Evolutionary conservation across 2,329 filamentous ascomycete species (phyloP).

Genomic region (Coniochaeta ligniaria): DNA sequence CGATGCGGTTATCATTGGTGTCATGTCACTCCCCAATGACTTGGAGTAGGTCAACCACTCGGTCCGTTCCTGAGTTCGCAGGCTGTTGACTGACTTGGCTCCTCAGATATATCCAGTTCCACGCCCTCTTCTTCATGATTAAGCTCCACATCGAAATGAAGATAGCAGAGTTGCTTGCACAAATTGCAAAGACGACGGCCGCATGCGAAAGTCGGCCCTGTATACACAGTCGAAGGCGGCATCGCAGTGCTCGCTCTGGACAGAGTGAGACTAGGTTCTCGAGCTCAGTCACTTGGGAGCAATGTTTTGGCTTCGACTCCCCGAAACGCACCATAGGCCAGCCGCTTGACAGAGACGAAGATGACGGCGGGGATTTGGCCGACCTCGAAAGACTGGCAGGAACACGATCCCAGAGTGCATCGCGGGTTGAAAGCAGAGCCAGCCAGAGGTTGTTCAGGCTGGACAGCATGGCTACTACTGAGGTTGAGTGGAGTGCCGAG

Average conservation of each 20-base stretch:
- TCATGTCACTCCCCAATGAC: conserved; percentile 37
- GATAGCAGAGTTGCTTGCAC: conserved; percentile 41
- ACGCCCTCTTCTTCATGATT: conserved; percentile 36
- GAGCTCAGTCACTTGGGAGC: neutral
- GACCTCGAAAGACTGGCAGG: neutral
- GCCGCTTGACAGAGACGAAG: neutral
- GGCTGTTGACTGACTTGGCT: neutral
- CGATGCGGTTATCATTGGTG: conserved; percentile 32
- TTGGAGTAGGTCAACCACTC: conserved; percentile 23
- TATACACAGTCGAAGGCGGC: neutral
- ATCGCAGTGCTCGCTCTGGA: neutral
- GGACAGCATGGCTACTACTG: neutral
- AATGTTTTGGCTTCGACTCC: neutral
- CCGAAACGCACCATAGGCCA: neutral
- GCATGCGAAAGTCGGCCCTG: neutral
- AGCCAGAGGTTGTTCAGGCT: neutral
- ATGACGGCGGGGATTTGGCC: neutral
- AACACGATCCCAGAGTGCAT: neutral
- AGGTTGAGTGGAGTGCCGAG: neutral
- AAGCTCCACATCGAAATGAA: conserved; percentile 46
- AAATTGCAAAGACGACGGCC: conserved; percentile 19
- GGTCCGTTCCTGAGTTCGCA: too few species aligned
- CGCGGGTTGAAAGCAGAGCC: neutral
- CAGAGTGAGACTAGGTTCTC: neutral
- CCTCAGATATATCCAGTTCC: conserved; percentile 36